Evolutionary conservation across 495 filamentous ascomycete genomes (phyloP).

Genomic region (Pyrenula aspistea): DNA sequence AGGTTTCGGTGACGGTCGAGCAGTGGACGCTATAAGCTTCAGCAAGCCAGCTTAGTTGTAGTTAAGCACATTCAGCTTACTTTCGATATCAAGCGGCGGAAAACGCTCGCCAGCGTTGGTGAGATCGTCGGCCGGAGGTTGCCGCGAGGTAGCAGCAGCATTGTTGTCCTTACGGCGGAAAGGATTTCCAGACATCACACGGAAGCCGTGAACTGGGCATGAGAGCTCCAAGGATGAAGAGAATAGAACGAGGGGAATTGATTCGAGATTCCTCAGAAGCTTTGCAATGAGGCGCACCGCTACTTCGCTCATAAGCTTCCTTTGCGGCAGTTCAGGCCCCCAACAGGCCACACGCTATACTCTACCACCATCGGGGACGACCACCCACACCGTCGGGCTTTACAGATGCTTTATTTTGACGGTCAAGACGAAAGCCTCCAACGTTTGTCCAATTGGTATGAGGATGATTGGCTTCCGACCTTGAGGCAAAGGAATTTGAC

Average conservation of each 20-base stretch:
- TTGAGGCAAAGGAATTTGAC: too few species aligned
- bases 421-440: too few species aligned
- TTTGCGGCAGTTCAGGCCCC: background rate
- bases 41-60: background rate
- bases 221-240: slow-evolving; percentile 8
- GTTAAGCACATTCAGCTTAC: background rate
- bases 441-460: too few species aligned
- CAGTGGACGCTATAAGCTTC: background rate
- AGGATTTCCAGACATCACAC: slow-evolving; percentile 46
- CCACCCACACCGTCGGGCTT: background rate
- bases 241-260: background rate
- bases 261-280: background rate
- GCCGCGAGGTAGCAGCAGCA: background rate
- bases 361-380: background rate
- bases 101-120: slow-evolving; percentile 1
- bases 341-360: background rate
- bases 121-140: background rate
- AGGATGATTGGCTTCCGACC: too few species aligned
- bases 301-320: background rate
- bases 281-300: background rate
- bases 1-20: background rate
- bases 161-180: slow-evolving; percentile 32
- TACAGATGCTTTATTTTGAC: too few species aligned
- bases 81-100: background rate
- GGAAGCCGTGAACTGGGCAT: slow-evolving; percentile 18